Evolutionary conservation across 164 flowering plant species (phyloP).

Genomic region (Chimonanthus praecox): DNA sequence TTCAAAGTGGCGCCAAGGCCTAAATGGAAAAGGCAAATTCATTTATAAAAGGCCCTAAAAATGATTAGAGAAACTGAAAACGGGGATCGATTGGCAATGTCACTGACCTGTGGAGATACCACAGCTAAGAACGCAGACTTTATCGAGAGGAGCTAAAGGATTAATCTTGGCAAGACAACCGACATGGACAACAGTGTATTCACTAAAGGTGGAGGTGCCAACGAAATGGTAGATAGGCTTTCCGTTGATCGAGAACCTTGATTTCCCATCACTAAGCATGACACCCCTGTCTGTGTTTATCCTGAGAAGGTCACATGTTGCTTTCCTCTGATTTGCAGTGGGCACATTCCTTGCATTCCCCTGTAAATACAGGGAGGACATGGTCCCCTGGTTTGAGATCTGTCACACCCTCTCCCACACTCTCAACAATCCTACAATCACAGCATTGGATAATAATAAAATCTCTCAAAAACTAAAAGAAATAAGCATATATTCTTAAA

Average conservation of each 20-base stretch:
- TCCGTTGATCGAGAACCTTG: conserved; percentile 52
- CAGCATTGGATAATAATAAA: background rate
- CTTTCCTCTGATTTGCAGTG: conserved; percentile 66
- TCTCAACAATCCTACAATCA: conserved; percentile 44
- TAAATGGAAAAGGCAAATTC: conserved; percentile 2
- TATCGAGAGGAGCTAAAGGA: conserved; percentile 26
- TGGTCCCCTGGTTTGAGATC: conserved; percentile 48
- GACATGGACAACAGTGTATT: conserved; percentile 60
- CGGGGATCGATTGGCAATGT: background rate
- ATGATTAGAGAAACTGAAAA: background rate
- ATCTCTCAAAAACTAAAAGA: background rate
- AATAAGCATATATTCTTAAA: too few species aligned
- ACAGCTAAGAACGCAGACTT: conserved; percentile 59
- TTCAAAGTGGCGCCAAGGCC: conserved; percentile 78
- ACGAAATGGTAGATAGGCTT: conserved; percentile 56
- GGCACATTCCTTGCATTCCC: conserved; percentile 53
- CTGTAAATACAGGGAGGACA: conserved; percentile 65
- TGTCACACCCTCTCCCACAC: conserved; percentile 62
- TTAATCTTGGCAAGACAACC: conserved; percentile 71
- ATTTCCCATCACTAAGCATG: conserved; percentile 48
- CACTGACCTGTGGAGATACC: conserved; percentile 56
- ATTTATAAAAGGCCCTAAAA: background rate
- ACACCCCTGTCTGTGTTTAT: conserved; percentile 57
- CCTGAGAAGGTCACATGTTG: conserved; percentile 59
- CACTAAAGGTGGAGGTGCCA: conserved; percentile 73